Conservation (phyloP, 1,284 basidiomycete genomes). For the Phlebopus sp. region DNA sequence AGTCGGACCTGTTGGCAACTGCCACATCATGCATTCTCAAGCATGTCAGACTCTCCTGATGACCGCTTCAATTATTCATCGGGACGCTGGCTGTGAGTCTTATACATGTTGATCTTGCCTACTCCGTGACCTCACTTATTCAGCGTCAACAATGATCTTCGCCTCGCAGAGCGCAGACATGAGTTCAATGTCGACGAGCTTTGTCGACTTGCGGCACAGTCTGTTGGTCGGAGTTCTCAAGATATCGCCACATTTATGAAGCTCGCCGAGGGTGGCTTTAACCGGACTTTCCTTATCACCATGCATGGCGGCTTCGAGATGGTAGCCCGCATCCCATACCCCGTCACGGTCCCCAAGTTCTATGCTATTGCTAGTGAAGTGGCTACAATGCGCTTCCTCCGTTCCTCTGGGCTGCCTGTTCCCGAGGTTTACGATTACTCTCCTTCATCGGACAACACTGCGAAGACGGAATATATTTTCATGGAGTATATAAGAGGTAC, state of each 20-base stretch:
- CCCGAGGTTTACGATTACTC: slow-evolving; percentile 51
- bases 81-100: not conserved
- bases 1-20: not conserved
- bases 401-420: slow-evolving; percentile 43
- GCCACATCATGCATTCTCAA: not conserved
- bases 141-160: slow-evolving; percentile 26
- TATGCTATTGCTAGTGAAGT: slow-evolving; percentile 49
- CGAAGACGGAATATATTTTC: slow-evolving; percentile 50
- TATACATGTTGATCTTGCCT: not conserved
- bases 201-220: slow-evolving; percentile 44
- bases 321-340: slow-evolving; percentile 49
- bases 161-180: slow-evolving; percentile 40
- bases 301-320: slow-evolving; percentile 41
- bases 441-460: slow-evolving; percentile 43
- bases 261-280: slow-evolving; percentile 45
- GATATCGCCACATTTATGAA: slow-evolving; percentile 38
- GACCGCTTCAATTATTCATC: not conserved
- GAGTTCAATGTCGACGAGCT: slow-evolving; percentile 41
- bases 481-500: slow-evolving; percentile 47
- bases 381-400: slow-evolving; percentile 47
- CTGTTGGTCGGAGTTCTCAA: slow-evolving; percentile 34
- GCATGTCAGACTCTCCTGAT: not conserved
- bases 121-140: slow-evolving; percentile 5
- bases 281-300: slow-evolving; percentile 45
- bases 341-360: slow-evolving; percentile 39